Evolutionary conservation across 768 basidiomycete species (phyloP).

Genomic region (Rubroboletus pulcherrimus): DNA sequence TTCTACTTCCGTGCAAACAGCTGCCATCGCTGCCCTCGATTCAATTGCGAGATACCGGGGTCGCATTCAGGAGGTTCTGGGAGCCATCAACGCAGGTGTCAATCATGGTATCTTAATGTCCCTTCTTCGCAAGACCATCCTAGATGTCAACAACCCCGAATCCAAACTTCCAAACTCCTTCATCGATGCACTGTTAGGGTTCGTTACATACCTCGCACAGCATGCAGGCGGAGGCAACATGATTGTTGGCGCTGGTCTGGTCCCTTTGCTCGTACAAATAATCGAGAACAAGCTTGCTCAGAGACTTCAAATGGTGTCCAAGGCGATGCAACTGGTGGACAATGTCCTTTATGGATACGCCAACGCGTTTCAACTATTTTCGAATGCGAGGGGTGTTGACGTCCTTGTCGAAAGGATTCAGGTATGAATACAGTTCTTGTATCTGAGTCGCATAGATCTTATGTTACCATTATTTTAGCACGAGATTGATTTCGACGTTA

Average conservation of each 20-base stretch:
- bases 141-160: conserved; percentile 63
- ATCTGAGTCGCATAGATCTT: conserved; percentile 1
- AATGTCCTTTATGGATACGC: conserved; percentile 87
- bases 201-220: conserved; percentile 83
- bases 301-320: conserved; percentile 75
- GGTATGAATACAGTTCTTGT: conserved; percentile 42
- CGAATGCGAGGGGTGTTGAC: conserved; percentile 78
- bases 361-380: conserved; percentile 85
- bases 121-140: conserved; percentile 75
- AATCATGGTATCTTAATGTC: conserved; percentile 95
- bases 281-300: conserved; percentile 72
- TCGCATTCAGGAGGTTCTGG: conserved; percentile 82
- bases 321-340: conserved; percentile 89
- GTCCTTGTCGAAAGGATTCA: conserved; percentile 83
- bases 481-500: conserved; percentile 65
- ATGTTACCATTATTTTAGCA: conserved; percentile 38
- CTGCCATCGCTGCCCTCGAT: conserved; percentile 87
- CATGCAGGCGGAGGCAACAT: conserved; percentile 85
- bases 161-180: conserved; percentile 69
- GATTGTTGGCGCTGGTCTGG: conserved; percentile 91
- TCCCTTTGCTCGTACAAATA: conserved; percentile 85
- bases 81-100: conserved; percentile 90
- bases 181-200: conserved; percentile 79
- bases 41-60: conserved; percentile 81
- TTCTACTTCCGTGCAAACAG: conserved; percentile 70